Base-by-base conservation (phyloP, 2,329 filamentous ascomycete genomes). In the Fusarium piperis region DNA sequence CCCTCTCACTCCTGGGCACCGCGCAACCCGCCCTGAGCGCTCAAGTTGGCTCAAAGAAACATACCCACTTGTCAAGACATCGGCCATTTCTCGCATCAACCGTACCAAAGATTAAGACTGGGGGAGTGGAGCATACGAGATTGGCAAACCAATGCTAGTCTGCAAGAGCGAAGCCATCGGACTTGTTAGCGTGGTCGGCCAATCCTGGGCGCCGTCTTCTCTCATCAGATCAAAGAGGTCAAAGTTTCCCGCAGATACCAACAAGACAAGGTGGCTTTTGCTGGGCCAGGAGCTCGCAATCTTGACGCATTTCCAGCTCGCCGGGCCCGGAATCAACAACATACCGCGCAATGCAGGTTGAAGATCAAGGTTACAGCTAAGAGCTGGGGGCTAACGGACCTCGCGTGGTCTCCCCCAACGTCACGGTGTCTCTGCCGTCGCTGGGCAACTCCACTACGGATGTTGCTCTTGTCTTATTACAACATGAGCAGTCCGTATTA, bases 81-180 rank as follows among this genome's bases (percentile, higher is more conserved):
- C 48, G 33, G 39, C 63, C 59, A 44, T 57, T 65, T 35, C 44
- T 13, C 52, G 46, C 59, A 60, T 68, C 64, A 44, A 48, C 30
- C 36, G 41, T 60, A 46, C 53, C 64, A 48, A 44, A 70, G 48
- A 61, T 51, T 56, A 64, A 68, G 35, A 67, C 59, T 60, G 23
- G 62, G 61, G 59, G 56, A 67, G 73, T 70, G 69, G 74, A 51
- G 68, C 73, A 52, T 33, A 33, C 68, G 71, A 74, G 64, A 75
- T 72, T 75, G 52, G 62, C 67, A 70, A 59, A 62, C 52, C 53
- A 63, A 59, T 70, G 59, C 72, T 73, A 67, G 62, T 65, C 62
- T 72, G 65, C 68, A 66, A 73, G 56, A 56, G 46, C 65, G 59
- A 65, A 64, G 55, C 71, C 62, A 70, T 68, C n/a, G 30, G 44